phyloP scores from a whole-genome alignment of 345 rosid species.

The Combretum micranthum region DNA sequence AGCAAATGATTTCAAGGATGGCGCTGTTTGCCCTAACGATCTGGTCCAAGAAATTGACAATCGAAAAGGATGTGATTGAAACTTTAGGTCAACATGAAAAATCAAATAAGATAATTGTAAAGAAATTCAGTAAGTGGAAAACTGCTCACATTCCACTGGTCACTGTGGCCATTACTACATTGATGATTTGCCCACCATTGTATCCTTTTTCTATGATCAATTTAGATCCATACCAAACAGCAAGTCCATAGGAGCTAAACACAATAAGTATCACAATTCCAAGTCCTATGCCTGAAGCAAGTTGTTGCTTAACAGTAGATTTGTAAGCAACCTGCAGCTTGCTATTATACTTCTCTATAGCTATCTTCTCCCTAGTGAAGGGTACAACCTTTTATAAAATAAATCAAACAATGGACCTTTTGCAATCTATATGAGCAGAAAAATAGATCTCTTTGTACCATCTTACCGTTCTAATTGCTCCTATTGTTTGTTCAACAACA shows the following conservation, averaged over 20 bases:
- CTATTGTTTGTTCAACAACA: conserved; percentile 79
- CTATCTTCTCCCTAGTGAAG: conserved; percentile 80
- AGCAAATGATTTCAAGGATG: conserved; percentile 53
- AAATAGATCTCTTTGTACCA: background rate
- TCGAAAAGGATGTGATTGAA: background rate
- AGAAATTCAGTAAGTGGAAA: background rate
- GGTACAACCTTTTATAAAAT: conserved; percentile 53
- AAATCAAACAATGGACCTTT: background rate
- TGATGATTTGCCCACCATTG: conserved; percentile 71
- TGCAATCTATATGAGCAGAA: background rate
- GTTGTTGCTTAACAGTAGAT: conserved; percentile 52
- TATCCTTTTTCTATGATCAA: conserved; percentile 58
- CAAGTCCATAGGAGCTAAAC: conserved; percentile 53
- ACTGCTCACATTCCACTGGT: conserved; percentile 69
- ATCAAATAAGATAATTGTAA: background rate
- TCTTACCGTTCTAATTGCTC: conserved; percentile 77
- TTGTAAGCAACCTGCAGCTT: conserved; percentile 52
- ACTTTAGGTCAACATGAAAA: background rate
- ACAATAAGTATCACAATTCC: conserved; percentile 40
- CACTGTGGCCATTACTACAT: conserved; percentile 52
- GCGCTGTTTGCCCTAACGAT: conserved; percentile 63
- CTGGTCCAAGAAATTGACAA: conserved; percentile 15
- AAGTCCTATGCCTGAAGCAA: conserved; percentile 63
- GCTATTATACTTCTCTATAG: conserved; percentile 47
- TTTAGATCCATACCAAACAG: conserved; percentile 66